Evolutionary conservation across 352 stramenopile species (phyloP).

Genomic region (Pythium rishiriense): DNA sequence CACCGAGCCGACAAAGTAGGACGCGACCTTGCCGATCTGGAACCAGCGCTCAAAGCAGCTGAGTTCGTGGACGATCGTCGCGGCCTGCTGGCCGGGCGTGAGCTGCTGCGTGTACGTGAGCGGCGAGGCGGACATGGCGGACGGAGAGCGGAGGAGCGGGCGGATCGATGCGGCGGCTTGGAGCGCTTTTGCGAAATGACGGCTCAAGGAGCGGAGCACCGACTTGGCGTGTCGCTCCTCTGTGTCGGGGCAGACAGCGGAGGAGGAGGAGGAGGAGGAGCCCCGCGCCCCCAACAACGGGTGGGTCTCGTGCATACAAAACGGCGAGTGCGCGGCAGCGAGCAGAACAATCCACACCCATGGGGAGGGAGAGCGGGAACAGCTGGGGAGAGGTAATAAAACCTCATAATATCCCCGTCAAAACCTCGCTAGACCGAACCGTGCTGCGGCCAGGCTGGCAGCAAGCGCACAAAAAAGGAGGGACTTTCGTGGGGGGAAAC

Average conservation of each 20-base stretch:
- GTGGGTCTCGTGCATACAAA: conserved; percentile 27
- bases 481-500: neutral
- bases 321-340: conserved; percentile 8
- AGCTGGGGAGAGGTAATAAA: conserved; percentile 4
- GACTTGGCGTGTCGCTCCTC: conserved; percentile 6
- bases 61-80: conserved; percentile 24
- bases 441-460: conserved; percentile 3
- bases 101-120: conserved; percentile 31
- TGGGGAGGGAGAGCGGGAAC: conserved; percentile 3
- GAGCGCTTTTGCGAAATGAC: conserved; percentile 21
- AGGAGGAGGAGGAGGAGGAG: too few species aligned
- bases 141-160: neutral
- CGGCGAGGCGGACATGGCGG: conserved; percentile 21
- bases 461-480: neutral
- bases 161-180: conserved; percentile 19
- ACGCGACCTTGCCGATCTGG: conserved; percentile 48
- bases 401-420: neutral
- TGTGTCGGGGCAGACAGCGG: conserved; percentile 11
- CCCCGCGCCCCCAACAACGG: conserved; percentile 18
- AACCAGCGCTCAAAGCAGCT: conserved; percentile 44
- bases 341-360: neutral
- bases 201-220: neutral
- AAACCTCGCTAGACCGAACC: conserved; percentile 1
- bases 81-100: conserved; percentile 23
- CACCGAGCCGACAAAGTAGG: conserved; percentile 64